Evolutionary conservation across 345 rosid species (phyloP).

Genomic region (Populus nigra): DNA sequence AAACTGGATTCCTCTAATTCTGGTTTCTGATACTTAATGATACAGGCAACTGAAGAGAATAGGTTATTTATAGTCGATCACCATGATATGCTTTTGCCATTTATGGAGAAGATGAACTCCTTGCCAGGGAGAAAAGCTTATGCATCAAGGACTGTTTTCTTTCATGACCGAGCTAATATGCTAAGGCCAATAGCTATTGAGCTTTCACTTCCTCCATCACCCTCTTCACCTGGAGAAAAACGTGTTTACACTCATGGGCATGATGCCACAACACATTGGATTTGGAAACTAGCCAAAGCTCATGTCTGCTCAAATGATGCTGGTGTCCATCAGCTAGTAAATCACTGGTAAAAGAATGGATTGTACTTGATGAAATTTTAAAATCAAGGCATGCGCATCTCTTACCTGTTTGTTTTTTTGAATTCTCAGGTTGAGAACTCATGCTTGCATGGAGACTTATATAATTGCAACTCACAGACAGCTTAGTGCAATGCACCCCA

Average conservation of each 20-base stretch:
- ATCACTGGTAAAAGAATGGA: constrained; percentile 63
- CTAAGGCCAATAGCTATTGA: constrained; percentile 78
- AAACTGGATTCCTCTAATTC: background rate
- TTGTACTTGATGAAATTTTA: background rate
- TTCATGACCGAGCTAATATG: constrained; percentile 38
- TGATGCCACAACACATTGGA: constrained; percentile 84
- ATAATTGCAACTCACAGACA: constrained; percentile 87
- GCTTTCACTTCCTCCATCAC: constrained; percentile 73
- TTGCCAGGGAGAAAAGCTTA: constrained; percentile 71
- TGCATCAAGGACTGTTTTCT: constrained; percentile 80
- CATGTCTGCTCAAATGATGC: constrained; percentile 88
- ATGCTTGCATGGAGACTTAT: constrained; percentile 87
- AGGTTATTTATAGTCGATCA: constrained; percentile 78
- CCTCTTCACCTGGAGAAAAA: constrained; percentile 49
- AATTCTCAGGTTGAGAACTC: constrained; percentile 75
- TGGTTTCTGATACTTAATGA: constrained; percentile 13
- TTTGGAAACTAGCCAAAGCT: constrained; percentile 94
- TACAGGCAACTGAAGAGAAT: constrained; percentile 80
- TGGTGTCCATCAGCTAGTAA: constrained; percentile 89
- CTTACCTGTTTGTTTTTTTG: constrained; percentile 2
- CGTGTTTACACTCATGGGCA: constrained; percentile 66
- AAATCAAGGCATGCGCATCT: background rate
- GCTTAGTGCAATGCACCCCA: constrained; percentile 83
- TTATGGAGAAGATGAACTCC: constrained; percentile 66
- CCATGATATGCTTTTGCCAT: constrained; percentile 86